phyloP scores from a whole-genome alignment of 108 stramenopile genomes.

The Seminavis robusta region DNA sequence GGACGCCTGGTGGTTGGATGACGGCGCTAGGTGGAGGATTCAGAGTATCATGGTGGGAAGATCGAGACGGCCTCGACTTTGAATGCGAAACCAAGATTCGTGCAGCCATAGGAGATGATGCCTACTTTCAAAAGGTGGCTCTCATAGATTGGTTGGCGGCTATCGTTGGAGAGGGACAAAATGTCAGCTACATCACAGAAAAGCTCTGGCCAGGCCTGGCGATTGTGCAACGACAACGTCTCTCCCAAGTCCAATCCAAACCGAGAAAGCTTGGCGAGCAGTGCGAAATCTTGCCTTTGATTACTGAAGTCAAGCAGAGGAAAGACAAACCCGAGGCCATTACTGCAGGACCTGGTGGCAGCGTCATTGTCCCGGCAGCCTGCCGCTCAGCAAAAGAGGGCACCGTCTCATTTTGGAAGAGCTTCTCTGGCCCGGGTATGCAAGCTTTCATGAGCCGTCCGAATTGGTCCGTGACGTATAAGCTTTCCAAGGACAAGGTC shows the following conservation, averaged over 20 bases:
- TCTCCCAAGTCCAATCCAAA: background rate
- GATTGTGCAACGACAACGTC: background rate
- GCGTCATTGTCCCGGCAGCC: conserved; percentile 6
- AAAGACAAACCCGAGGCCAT: background rate
- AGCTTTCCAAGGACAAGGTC: no score
- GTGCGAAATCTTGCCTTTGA: background rate
- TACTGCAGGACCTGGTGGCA: background rate
- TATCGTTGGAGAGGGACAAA: background rate
- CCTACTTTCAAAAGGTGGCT: conserved; percentile 1
- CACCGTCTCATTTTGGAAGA: no score
- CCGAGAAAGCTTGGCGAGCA: no score
- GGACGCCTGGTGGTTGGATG: conserved; percentile 50
- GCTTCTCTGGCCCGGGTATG: no score
- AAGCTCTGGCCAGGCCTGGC: background rate
- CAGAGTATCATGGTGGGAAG: conserved; percentile 3
- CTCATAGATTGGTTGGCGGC: conserved; percentile 2
- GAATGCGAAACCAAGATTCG: conserved; percentile 5
- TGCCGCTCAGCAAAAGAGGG: no score
- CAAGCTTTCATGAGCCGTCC: no score
- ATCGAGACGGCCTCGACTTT: conserved; percentile 5
- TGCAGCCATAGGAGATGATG: background rate
- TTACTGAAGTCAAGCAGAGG: background rate
- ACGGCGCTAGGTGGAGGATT: conserved; percentile 15
- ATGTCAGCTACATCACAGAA: background rate
- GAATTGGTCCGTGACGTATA: no score